Evolutionary conservation across 1,284 basidiomycete genomes (phyloP), one percentile per base, ranked within the genome.

Genomic region (Rhodotorula sp.): DNA sequence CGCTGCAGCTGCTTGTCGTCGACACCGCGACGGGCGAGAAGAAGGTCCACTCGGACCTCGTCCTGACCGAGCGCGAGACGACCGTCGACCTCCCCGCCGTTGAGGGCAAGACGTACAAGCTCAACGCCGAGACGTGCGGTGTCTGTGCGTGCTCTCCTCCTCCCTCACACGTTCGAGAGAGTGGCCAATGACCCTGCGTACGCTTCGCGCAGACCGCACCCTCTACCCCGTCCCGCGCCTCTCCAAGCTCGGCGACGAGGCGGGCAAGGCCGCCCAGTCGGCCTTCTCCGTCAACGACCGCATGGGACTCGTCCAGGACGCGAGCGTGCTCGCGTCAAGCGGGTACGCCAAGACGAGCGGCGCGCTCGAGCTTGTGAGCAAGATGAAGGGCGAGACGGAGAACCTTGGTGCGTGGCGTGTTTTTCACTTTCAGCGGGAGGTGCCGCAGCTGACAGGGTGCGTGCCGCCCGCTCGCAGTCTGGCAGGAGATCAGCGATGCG

Each of bases 91-190:
- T 97, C 2, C 17, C 55, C 5, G 56, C 66, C n/a, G 70, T 72
- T 56, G 61, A 72, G n/a, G 75, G 71, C 79, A 85, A 89, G 36
- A 90, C 88, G 82, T 87, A 85, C 83, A 98, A 98, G 84, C 84
- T 99, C 72, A 99, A 98, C 81, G 90, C 90, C 25, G 90, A 90
- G 67, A 96, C 94, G 2, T 88, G 88, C 69, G 94, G 95, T 77
- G 91, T 97, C 78, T 99, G 91, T 91, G 46, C 32, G 73, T 64
- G n/a, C 10, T 66, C 82, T 67, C 89, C 89, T 58, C 94, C 97
- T 83, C 92, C 96, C 81, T 87, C 29, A 7, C 9, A 21, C n/a
- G 13, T 37, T 13, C 6, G n/a, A 46, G 29, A 17, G 3, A 32
- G 5, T 9, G n/a, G 15, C n/a, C 12, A 1, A 25, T 29, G 37